These are phyloP conservation scores for Kurtzmaniella quercitrusa DNA, from an alignment of 1,139 yeast genomes.

Conservation along the genomic window DNA sequence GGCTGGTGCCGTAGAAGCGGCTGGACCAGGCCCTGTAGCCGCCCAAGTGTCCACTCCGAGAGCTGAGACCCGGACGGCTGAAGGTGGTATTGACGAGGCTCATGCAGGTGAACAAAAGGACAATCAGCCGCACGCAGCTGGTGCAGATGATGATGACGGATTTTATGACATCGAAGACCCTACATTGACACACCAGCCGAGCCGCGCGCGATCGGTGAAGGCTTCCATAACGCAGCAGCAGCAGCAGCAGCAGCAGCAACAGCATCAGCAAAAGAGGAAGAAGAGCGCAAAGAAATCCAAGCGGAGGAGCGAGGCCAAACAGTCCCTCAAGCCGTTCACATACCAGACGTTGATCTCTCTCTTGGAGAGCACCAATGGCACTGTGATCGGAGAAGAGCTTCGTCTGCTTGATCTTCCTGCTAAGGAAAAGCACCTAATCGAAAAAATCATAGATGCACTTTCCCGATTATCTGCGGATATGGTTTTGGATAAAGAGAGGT, in stretches of 20 bases:
- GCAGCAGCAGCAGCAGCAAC: constrained; percentile 5
- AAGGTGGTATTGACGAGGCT: not conserved
- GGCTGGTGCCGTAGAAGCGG: not conserved
- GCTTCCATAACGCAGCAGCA: constrained; percentile 23
- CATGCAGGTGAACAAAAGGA: not conserved
- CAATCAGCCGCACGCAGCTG: constrained; percentile 2
- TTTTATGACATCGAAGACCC: constrained; percentile 35
- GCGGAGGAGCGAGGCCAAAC: constrained; percentile 11
- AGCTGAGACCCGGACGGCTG: not conserved
- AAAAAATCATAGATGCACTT: constrained; percentile 78
- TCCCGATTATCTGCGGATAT: constrained; percentile 85
- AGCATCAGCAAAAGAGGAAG: not conserved
- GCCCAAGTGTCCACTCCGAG: not conserved
- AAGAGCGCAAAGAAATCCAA: constrained; percentile 7
- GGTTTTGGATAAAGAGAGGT: constrained; percentile 75
- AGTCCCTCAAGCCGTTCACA: constrained; percentile 46
- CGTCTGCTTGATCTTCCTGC: constrained; percentile 68
- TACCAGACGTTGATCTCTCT: constrained; percentile 55
- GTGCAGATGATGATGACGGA: constrained; percentile 18
- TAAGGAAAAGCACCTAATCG: constrained; percentile 75
- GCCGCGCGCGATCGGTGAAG: constrained; percentile 33
- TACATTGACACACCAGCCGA: constrained; percentile 22
- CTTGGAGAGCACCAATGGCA: constrained; percentile 60
- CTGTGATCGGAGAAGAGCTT: constrained; percentile 66
- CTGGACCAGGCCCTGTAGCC: not conserved